phyloP scores from a whole-genome alignment of 2,329 filamentous ascomycete species.

The Microsporum ferrugineum region DNA sequence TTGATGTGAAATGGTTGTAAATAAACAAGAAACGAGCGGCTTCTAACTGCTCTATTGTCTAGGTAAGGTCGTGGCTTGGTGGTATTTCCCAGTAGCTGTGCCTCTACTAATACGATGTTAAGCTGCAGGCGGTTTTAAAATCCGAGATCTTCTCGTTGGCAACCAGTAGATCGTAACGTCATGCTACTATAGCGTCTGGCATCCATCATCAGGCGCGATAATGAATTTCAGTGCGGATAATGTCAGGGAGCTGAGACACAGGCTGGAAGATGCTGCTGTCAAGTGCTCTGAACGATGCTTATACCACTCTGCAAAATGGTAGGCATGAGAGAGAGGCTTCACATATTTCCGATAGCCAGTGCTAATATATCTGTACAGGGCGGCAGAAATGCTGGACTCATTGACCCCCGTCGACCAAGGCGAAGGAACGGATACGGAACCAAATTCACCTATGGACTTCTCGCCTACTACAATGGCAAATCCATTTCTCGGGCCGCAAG shows the following conservation, averaged over 20 bases:
- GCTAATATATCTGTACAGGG: conserved; percentile 45
- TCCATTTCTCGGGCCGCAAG: conserved; percentile 44
- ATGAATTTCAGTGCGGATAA: conserved; percentile 25
- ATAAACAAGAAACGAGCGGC: background rate
- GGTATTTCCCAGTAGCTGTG: background rate
- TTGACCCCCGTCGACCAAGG: conserved; percentile 49
- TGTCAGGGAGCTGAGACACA: conserved; percentile 52
- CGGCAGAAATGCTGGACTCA: conserved; percentile 82
- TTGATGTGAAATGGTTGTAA: background rate
- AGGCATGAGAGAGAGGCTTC: conserved; percentile 8
- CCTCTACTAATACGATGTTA: background rate
- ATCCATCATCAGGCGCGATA: conserved; percentile 11
- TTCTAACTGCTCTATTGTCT: background rate
- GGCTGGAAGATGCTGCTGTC: conserved; percentile 73
- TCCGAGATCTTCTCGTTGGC: background rate
- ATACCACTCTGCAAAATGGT: conserved; percentile 97
- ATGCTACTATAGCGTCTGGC: background rate
- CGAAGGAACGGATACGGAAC: conserved; percentile 46
- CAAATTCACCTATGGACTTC: conserved; percentile 48
- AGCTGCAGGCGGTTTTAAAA: background rate
- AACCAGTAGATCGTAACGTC: background rate
- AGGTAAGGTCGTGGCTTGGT: background rate
- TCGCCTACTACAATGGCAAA: conserved; percentile 41
- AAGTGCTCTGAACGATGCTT: conserved; percentile 91
- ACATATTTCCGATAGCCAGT: background rate